A percentile compares a stretch with the other conserved stretches of the same genome.
phyloP scores from a whole-genome alignment of 2,329 filamentous ascomycete genomes.

The Cercospora beticola region DNA sequence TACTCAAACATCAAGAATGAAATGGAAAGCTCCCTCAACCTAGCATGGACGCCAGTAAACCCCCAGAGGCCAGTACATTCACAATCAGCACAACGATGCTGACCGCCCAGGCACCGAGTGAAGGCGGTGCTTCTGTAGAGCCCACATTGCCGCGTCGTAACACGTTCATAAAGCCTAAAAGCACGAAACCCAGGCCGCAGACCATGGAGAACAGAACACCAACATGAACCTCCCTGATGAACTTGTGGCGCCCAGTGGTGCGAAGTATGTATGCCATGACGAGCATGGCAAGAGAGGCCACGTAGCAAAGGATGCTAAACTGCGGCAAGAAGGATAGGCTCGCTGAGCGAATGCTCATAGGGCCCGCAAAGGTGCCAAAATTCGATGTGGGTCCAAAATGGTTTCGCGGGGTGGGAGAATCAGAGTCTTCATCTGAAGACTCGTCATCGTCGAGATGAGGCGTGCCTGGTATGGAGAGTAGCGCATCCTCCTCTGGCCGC shows the following conservation, averaged over 20 bases:
- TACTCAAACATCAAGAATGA: neutral
- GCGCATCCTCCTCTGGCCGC: slow-evolving; percentile 30
- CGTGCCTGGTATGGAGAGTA: slow-evolving; percentile 20
- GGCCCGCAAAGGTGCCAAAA: slow-evolving; percentile 24
- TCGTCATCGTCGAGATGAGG: slow-evolving; percentile 30
- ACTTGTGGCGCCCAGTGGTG: slow-evolving; percentile 65
- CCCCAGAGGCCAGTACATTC: slow-evolving; percentile 53
- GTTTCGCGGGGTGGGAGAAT: neutral
- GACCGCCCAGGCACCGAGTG: slow-evolving; percentile 47
- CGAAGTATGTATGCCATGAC: slow-evolving; percentile 65
- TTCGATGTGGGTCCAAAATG: slow-evolving; percentile 5
- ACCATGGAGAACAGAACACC: slow-evolving; percentile 70
- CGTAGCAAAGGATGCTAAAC: slow-evolving; percentile 54
- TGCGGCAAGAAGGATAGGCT: slow-evolving; percentile 23
- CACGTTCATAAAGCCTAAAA: slow-evolving; percentile 60
- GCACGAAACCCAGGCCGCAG: slow-evolving; percentile 63
- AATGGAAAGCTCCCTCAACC: slow-evolving; percentile 14
- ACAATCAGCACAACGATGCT: slow-evolving; percentile 48
- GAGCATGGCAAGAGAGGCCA: slow-evolving; percentile 62
- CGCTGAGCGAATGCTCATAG: neutral
- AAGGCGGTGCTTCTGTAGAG: slow-evolving; percentile 29
- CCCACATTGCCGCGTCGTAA: slow-evolving; percentile 48
- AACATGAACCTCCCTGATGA: slow-evolving; percentile 69
- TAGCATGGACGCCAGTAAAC: slow-evolving; percentile 54
- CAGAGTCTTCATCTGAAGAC: slow-evolving; percentile 36